These are phyloP conservation scores for Kodamaea fukazawae DNA, from an alignment of 805 yeast species.

Conservation along the genomic window DNA sequence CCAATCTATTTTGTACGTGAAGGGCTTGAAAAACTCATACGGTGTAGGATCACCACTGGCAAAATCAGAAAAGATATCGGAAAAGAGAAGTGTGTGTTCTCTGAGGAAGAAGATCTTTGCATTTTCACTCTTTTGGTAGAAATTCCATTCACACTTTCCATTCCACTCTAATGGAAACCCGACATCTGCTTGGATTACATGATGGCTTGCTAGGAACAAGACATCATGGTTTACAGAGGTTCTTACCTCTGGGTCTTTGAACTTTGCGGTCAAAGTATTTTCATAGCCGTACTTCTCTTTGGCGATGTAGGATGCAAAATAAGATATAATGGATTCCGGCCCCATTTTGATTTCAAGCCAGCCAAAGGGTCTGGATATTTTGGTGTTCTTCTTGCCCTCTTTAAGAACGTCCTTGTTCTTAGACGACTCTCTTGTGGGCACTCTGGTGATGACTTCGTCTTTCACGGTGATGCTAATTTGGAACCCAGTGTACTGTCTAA, in stretches of 20 bases:
- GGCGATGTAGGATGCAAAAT: constrained; percentile 52
- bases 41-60: constrained; percentile 66
- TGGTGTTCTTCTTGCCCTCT: constrained; percentile 8
- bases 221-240: constrained; percentile 89
- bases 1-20: constrained; percentile 62
- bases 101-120: constrained; percentile 65
- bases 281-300: constrained; percentile 51
- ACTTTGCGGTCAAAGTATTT: constrained; percentile 43
- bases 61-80: constrained; percentile 77
- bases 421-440: constrained; percentile 83
- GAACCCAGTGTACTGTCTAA: constrained; percentile 57
- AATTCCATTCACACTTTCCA: constrained; percentile 67
- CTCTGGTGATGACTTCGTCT: constrained; percentile 66
- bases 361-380: constrained; percentile 67
- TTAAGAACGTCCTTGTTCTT: constrained; percentile 52
- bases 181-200: constrained; percentile 52
- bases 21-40: constrained; percentile 77
- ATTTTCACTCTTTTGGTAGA: constrained; percentile 50
- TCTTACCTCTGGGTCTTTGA: constrained; percentile 60
- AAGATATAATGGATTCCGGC: constrained; percentile 48
- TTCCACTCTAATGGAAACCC: constrained; percentile 84
- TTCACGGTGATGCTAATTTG: constrained; percentile 51
- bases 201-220: constrained; percentile 59
- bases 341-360: constrained; percentile 79
- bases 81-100: constrained; percentile 73